A percentile compares a stretch with the other conserved stretches of the same genome.
phyloP scores from a whole-genome alignment of 2,329 filamentous ascomycete species.

The Diaporthe vaccinii region DNA sequence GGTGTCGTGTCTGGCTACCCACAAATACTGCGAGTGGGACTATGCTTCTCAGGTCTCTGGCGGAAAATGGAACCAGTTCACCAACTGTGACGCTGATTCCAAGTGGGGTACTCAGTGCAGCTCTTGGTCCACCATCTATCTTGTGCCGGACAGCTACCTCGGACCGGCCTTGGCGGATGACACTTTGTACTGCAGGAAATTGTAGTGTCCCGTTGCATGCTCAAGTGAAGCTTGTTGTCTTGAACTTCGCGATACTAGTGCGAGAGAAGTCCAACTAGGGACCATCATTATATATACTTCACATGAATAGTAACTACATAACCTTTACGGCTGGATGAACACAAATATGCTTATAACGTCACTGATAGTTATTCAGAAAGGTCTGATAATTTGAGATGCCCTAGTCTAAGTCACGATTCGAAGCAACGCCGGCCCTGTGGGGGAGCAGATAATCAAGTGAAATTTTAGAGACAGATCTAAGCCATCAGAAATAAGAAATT shows the following conservation, averaged over 20 bases:
- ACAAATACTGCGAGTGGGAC: constrained; percentile 26
- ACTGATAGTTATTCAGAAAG: not conserved
- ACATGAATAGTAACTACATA: not conserved
- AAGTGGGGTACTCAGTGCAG: constrained; percentile 12
- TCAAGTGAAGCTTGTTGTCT: not conserved
- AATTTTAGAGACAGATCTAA: not conserved
- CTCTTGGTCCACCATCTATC: constrained; percentile 12
- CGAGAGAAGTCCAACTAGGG: no score
- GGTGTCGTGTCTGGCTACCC: constrained; percentile 28
- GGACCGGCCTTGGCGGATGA: not conserved
- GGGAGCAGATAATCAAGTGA: not conserved
- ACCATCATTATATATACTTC: not conserved
- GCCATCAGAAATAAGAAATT: not conserved
- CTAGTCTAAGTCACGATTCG: not conserved
- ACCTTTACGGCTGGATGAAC: not conserved
- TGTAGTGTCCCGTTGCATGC: not conserved
- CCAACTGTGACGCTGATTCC: constrained; percentile 1
- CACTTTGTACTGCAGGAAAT: not conserved
- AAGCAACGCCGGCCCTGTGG: not conserved
- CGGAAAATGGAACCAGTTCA: not conserved
- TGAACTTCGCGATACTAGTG: not conserved
- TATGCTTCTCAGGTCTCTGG: constrained; percentile 1
- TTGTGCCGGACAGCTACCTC: constrained; percentile 1
- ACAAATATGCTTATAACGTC: not conserved
- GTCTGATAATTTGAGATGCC: not conserved